phyloP scores from a whole-genome alignment of 2,329 filamentous ascomycete species.

The Clarireedia paspali region DNA sequence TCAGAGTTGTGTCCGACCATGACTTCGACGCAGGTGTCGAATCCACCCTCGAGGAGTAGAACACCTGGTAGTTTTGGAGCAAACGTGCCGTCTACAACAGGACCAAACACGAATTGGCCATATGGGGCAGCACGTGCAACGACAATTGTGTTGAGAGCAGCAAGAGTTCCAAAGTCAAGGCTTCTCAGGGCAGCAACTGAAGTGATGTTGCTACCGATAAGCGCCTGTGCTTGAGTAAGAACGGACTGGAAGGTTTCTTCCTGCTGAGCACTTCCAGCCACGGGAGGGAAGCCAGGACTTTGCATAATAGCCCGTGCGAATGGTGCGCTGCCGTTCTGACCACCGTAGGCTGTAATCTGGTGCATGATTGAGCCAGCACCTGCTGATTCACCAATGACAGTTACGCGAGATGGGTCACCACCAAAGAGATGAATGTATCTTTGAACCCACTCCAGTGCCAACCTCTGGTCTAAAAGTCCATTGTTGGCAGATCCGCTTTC shows the following conservation, averaged over 20 bases:
- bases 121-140: conserved; percentile 22
- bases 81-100: conserved; percentile 41
- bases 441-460: conserved; percentile 51
- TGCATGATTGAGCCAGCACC: conserved; percentile 47
- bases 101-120: conserved; percentile 37
- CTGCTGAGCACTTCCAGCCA: neutral
- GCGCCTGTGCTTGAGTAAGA: conserved; percentile 12
- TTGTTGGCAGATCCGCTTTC: conserved; percentile 40
- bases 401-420: conserved; percentile 42
- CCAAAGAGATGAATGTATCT: conserved; percentile 47
- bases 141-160: conserved; percentile 14
- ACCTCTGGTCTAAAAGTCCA: conserved; percentile 45
- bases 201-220: conserved; percentile 8
- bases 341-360: conserved; percentile 46
- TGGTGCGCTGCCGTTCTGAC: conserved; percentile 28
- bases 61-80: conserved; percentile 38
- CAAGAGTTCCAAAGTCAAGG: conserved; percentile 9
- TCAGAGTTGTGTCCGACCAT: conserved; percentile 39
- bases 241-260: conserved; percentile 10
- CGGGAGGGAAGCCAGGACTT: conserved; percentile 21
- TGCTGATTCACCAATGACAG: conserved; percentile 43
- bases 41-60: conserved; percentile 37
- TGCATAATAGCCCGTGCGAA: conserved; percentile 35
- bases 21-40: conserved; percentile 36
- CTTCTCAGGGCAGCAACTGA: conserved; percentile 5